A percentile compares a stretch with the other conserved stretches of the same genome.
These are phyloP conservation scores for Sarocladium strictum DNA, from an alignment of 2,329 filamentous ascomycete genomes.

Conservation along the genomic window DNA sequence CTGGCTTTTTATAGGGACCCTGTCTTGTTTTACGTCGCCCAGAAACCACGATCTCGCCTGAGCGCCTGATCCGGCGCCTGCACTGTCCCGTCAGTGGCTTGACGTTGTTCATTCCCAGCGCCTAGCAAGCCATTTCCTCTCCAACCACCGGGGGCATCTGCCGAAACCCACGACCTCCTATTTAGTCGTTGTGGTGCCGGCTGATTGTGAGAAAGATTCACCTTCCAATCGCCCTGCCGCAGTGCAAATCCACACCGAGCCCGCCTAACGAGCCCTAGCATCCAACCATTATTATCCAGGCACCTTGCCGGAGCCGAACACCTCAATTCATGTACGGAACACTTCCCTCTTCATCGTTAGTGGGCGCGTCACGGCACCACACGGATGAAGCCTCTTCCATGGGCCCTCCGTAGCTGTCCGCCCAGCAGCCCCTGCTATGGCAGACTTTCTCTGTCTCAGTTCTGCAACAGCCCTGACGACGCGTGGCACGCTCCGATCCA, in stretches of 20 bases:
- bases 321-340: too few relatives aligned
- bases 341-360: neutral
- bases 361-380: neutral
- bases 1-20: too few relatives aligned
- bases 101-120: neutral
- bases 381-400: neutral
- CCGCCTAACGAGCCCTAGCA: neutral
- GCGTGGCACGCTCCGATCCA: constrained; percentile 1
- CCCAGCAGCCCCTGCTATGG: neutral
- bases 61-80: constrained; percentile 4
- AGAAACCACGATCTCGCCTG: neutral
- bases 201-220: neutral
- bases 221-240: neutral
- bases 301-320: neutral
- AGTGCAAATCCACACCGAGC: neutral
- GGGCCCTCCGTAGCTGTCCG: neutral
- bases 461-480: constrained; percentile 1
- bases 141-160: too few relatives aligned
- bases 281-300: constrained; percentile 8
- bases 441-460: constrained; percentile 1
- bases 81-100: neutral
- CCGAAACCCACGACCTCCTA: too few relatives aligned
- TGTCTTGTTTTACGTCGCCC: too few relatives aligned
- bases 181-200: too few relatives aligned
- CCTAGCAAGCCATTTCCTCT: too few relatives aligned